Conservation (phyloP, 2,329 filamentous ascomycete species). For the Ramularia endophylla region DNA sequence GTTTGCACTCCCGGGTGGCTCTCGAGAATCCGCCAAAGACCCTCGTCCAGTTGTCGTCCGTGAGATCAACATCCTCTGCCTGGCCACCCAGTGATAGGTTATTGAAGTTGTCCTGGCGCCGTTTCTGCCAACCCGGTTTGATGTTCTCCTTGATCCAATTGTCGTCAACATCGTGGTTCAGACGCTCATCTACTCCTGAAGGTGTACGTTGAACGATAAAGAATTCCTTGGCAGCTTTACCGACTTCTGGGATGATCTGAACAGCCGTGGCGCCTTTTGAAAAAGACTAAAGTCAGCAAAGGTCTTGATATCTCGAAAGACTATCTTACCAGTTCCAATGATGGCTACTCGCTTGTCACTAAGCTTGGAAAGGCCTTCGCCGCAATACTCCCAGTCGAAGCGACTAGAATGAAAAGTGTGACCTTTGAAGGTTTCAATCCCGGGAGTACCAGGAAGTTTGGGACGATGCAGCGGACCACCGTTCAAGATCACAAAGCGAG, state of each 20-base stretch:
- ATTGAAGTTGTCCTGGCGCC: conserved; percentile 43
- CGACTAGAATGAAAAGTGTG: conserved; percentile 39
- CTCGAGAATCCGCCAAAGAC: too few relatives aligned
- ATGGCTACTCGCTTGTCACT: conserved; percentile 36
- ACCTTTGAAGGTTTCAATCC: conserved; percentile 34
- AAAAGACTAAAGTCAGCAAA: too few relatives aligned
- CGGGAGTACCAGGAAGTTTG: conserved; percentile 40
- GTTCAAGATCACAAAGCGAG: conserved; percentile 36
- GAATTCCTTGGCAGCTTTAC: conserved; percentile 32
- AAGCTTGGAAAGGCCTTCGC: conserved; percentile 37
- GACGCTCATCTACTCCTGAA: conserved; percentile 29
- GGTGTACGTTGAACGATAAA: conserved; percentile 41
- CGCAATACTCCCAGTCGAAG: conserved; percentile 40
- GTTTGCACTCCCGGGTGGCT: too few relatives aligned
- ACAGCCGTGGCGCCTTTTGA: conserved; percentile 37
- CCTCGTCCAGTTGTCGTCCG: too few relatives aligned
- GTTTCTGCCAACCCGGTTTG: conserved; percentile 45
- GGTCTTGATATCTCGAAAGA: too few relatives aligned
- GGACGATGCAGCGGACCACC: conserved; percentile 39
- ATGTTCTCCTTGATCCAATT: conserved; percentile 36
- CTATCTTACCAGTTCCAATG: conserved; percentile 41
- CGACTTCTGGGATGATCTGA: conserved; percentile 36
- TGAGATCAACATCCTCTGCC: too few relatives aligned
- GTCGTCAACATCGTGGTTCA: conserved; percentile 36
- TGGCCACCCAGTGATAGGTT: too few relatives aligned